Evolutionary conservation across 768 basidiomycete genomes (phyloP), one percentile per base, ranked within the genome.

Genomic region (Tricholoma saponaceum): DNA sequence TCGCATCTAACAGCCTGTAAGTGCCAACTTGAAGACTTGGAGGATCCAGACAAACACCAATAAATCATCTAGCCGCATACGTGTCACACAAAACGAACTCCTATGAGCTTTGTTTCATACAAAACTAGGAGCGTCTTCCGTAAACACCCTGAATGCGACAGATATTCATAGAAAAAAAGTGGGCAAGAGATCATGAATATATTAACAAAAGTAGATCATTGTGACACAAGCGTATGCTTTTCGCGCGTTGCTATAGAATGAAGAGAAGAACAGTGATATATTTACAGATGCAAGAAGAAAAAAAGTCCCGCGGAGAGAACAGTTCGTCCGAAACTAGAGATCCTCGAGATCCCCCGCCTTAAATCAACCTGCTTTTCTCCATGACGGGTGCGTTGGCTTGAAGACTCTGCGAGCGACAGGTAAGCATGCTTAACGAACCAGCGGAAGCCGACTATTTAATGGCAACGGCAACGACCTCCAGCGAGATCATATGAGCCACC

Each of bases 401-500:
- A 46, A 66, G 57, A 58, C 32, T 64, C 64, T 66, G 58, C 41
- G 53, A 60, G 25, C n/a, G 16, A 20, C 10, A 28, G 39, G 41
- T 60, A 54, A 62, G 56, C 56, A 52, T 46, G 39, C 33, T 41
- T 51, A 46, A 50, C 37, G 18, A 49, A 49, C 13, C 49, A 39
- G 46, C 49, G 56, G 26, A 22, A 37, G 13, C n/a, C 16, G 52
- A 23, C 33, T 43, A 22, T 16, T 20, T 18, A 39, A 28, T 37
- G 56, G 60, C 55, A 41, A 58, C 54, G 58, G 47, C 60, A n/a
- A n/a, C n/a, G n/a, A n/a, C n/a, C n/a, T n/a, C 32, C 37, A n/a
- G n/a, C n/a, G n/a, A n/a, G n/a, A 55, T 73, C 58, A 75, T 50
- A 75, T 33, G 54, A 76, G 70, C 75, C 75, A 74, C 54, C 71